Percentiles rank a stretch among this genome's conserved stretches.
These are phyloP conservation scores for Salix purpurea DNA, from an alignment of 345 rosid genomes.

Conservation along the genomic window DNA sequence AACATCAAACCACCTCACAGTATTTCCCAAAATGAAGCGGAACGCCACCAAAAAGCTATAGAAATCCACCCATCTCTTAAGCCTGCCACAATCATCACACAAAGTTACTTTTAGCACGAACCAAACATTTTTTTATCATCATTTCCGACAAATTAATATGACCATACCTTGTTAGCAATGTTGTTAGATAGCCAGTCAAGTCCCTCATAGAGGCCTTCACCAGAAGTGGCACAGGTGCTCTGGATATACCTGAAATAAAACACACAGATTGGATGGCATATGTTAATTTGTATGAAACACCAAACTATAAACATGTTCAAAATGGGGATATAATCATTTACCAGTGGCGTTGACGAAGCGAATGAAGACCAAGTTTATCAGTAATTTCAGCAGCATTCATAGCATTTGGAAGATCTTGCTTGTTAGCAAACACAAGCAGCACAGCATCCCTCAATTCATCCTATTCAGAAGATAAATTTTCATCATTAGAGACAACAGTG, in stretches of 20 bases:
- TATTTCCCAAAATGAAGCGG: not conserved
- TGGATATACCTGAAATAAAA: slow-evolving; percentile 16
- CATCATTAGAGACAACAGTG: not conserved
- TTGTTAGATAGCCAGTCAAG: slow-evolving; percentile 21
- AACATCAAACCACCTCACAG: not conserved
- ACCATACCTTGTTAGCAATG: slow-evolving; percentile 16
- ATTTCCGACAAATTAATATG: not conserved
- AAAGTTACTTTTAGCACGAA: not conserved
- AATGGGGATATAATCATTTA: not conserved
- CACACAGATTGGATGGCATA: no score
- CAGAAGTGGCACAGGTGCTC: slow-evolving; percentile 18
- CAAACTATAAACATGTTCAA: not conserved
- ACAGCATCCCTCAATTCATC: slow-evolving; percentile 21
- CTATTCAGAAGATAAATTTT: not conserved
- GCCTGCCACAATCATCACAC: not conserved
- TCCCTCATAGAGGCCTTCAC: slow-evolving; percentile 17
- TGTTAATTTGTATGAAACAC: not conserved
- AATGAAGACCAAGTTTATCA: slow-evolving; percentile 11
- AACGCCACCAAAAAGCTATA: not conserved
- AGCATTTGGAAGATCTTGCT: slow-evolving; percentile 25
- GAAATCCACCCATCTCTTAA: not conserved
- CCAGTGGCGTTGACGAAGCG: slow-evolving; percentile 21
- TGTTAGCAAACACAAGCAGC: slow-evolving; percentile 18
- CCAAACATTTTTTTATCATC: not conserved
- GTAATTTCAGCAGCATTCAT: slow-evolving; percentile 21